Base-by-base conservation (phyloP, 495 filamentous ascomycete species). In the Podospora bellae-mahoneyi region DNA sequence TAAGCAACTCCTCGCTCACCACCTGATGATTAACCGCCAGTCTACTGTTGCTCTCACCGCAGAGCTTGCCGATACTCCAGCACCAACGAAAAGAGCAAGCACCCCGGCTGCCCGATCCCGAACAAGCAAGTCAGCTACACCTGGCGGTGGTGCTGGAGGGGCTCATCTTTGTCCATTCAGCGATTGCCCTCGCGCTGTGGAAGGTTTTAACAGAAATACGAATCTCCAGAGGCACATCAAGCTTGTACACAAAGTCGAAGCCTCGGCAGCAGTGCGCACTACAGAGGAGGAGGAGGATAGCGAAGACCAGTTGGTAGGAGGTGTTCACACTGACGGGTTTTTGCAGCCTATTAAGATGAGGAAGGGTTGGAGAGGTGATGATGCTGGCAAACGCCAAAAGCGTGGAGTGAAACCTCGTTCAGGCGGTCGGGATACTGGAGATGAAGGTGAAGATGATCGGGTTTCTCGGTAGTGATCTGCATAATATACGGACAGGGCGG, bases 301-400 rank as follows among this genome's bases (percentile, higher is more conserved):
- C 62, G 32, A 77, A 63, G 79, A 85, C 23, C 83, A 87, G 72
- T 84, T 85, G 80, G 71, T 79, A 19, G 85, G 84, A 1, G 83
- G 78, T 1, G 80, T 86, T 13, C 85, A 87, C 60, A 75, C 82
- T 26, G 85, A 87, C 68, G 76, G 84, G 34, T 87, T 84, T 66
- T 56, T 87, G 68, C 61, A 72, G 69, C 77, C 78, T 19, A 80
- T 85, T 58, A 75, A 73, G 67, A 64, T 75, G 9, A 68, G 74
- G 26, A 70, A 48, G 5, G 79, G 79, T 1, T 81, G 79, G 80
- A 61, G 71, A 7, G 71, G 66, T 10, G 62, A 44, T 18, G 75
- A 73, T 56, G 39, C n/a, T n/a, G 19, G 27, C 39, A 13, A 53
- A 7, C 60, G 67, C 7, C 60, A 18, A 10, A 70, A 64, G 39